These are phyloP conservation scores for Rhodomyrtus tomentosa DNA, from an alignment of 345 rosid genomes.

Conservation along the genomic window DNA sequence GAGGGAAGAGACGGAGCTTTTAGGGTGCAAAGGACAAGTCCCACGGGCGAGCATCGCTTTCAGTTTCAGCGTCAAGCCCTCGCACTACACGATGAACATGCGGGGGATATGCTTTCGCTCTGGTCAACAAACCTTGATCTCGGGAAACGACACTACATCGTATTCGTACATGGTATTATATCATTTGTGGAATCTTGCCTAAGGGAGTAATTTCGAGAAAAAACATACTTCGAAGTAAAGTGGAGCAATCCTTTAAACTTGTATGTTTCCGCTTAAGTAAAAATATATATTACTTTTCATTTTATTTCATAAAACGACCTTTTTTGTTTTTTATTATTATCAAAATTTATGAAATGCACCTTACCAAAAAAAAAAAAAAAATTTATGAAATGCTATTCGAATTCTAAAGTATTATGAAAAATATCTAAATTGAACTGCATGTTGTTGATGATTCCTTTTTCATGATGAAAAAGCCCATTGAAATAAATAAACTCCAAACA, in stretches of 20 bases:
- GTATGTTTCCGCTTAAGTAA: neutral
- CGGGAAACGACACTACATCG: neutral
- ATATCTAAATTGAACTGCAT: neutral
- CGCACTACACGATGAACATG: neutral
- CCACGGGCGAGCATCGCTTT: neutral
- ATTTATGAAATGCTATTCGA: too few relatives aligned
- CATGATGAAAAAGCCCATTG: neutral
- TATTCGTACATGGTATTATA: neutral
- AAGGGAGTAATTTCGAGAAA: neutral
- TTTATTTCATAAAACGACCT: too few relatives aligned
- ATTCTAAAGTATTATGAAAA: neutral
- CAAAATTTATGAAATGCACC: too few relatives aligned
- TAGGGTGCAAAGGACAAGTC: neutral
- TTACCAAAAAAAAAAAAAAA: too few relatives aligned
- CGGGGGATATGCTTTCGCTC: neutral
- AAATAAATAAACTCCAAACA: neutral
- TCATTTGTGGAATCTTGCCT: neutral
- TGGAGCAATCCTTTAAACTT: neutral
- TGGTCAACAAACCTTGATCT: neutral
- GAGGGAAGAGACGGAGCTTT: neutral
- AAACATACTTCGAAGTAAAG: neutral
- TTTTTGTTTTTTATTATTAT: too few relatives aligned
- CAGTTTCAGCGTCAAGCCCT: neutral
- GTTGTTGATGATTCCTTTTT: neutral
- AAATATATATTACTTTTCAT: too few relatives aligned